These are phyloP conservation scores for Orobanche coerulescens DNA, from an alignment of 257 asterid species.

Conservation along the genomic window DNA sequence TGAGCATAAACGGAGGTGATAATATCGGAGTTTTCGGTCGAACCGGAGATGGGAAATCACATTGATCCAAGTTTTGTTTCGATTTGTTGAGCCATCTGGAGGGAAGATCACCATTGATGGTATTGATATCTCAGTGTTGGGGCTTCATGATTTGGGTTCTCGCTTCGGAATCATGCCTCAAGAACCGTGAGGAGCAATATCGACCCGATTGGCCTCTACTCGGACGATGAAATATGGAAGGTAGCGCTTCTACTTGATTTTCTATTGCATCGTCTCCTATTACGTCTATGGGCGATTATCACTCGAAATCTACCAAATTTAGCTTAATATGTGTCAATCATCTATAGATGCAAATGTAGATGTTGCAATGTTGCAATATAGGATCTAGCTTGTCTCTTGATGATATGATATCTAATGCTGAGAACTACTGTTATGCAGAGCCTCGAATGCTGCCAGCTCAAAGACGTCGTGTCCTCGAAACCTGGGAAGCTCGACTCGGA, in stretches of 20 bases:
- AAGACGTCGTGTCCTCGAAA: conserved; percentile 78
- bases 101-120: conserved; percentile 70
- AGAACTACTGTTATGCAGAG: conserved; percentile 38
- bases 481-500: conserved; percentile 80
- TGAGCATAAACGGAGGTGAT: conserved; percentile 78
- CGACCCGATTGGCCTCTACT: conserved; percentile 71
- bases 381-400: too few species aligned
- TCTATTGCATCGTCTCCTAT: too few species aligned
- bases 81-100: conserved; percentile 90
- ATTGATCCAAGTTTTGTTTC: conserved; percentile 77
- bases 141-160: conserved; percentile 93
- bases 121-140: conserved; percentile 59
- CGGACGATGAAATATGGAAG: conserved; percentile 96
- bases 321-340: too few species aligned
- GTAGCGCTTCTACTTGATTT: conserved; percentile 23
- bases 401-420: not conserved
- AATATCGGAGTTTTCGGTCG: conserved; percentile 96
- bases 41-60: conserved; percentile 99
- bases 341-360: too few species aligned
- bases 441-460: conserved; percentile 92
- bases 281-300: too few species aligned
- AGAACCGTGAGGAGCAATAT: conserved; percentile 94
- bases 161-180: conserved; percentile 98
- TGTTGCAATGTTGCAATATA: too few species aligned
- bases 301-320: too few species aligned